These are phyloP conservation scores for Postia placenta DNA, from an alignment of 768 basidiomycete genomes.

Conservation along the genomic window DNA sequence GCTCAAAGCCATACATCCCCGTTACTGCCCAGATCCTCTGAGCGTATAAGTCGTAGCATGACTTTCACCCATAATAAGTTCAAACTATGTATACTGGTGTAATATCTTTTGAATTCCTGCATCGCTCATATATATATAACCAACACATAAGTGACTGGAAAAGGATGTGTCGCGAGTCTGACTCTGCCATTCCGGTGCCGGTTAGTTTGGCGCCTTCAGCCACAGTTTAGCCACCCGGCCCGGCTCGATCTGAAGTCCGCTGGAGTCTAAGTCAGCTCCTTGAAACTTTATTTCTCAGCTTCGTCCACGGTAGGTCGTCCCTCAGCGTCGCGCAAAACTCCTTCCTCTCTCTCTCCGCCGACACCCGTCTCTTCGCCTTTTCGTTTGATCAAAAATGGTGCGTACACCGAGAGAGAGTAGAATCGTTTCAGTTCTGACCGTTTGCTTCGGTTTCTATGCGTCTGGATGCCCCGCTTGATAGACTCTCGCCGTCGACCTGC, in stretches of 20 bases:
- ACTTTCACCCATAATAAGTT: too few species aligned
- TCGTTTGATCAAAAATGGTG: constrained; percentile 21
- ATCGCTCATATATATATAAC: too few species aligned
- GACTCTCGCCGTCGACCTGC: constrained; percentile 97
- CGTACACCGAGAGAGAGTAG: constrained; percentile 4
- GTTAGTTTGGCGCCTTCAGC: neutral
- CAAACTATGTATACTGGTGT: too few species aligned
- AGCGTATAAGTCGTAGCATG: too few species aligned
- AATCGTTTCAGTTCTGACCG: neutral
- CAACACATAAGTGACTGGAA: too few species aligned
- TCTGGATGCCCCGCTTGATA: constrained; percentile 28
- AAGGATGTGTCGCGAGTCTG: too few species aligned
- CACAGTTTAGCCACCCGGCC: neutral
- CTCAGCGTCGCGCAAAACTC: constrained; percentile 20
- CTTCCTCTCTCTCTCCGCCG: constrained; percentile 14
- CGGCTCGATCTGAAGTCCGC: constrained; percentile 8
- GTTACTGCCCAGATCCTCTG: too few species aligned
- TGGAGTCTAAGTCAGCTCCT: constrained; percentile 8
- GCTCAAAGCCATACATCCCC: too few species aligned
- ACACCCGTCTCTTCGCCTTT: constrained; percentile 10
- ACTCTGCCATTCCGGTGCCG: too few species aligned
- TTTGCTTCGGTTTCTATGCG: neutral
- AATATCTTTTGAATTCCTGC: too few species aligned
- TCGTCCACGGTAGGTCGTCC: constrained; percentile 18
- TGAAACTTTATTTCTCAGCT: constrained; percentile 16